Base-by-base conservation (phyloP, 164 flowering plant genomes). In the Magnolia sinica region DNA sequence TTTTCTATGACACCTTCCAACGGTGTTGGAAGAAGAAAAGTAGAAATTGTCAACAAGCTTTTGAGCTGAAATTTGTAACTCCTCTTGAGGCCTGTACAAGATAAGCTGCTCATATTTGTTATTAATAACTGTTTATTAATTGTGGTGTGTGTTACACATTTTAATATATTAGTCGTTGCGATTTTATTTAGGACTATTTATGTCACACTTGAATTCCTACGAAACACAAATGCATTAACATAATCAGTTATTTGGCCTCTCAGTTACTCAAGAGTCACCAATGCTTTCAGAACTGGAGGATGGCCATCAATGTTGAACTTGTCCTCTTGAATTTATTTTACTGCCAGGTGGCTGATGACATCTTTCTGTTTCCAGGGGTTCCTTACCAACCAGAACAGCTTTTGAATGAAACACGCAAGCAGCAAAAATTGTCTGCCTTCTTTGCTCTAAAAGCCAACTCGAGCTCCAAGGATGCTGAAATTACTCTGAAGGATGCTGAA, bases 331-430 rank as follows among this genome's bases (percentile, higher is more conserved):
- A 37, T 37, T 37, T 37, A 37, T 37, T 37, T 37, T 3, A 3
- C 18, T 24, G 27, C 23, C 16, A 68, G 29, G 20, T 27, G 29
- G 19, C 63, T 73, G 63, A 55, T 63, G 24, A 64, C 50, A n/a
- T 72, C 71, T 79, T 73, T 24, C 24, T 71, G 70, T 67, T 73
- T 82, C 31, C 76, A 94, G 99, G 99, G 98, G 83, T 86, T 78
- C 93, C 99, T 73, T 96, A 96, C 81, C 94, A 92, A 83, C 91
- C 92, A 59, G 95, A 92, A 51, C 98, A 96, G 82, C 88, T 94
- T 74, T 85, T 82, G 70, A 82, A 80, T 79, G 82, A 84, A 74
- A 80, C 73, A 73, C 66, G 52, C 64, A 87, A 82, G 78, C 99
- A 96, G 83, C 91, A 91, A 78, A 92, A 89, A 76, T 80, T 96